A percentile compares a stretch with the other conserved stretches of the same genome.
Evolutionary conservation across 768 basidiomycete species (phyloP).

Genomic region (Mycena vitilis): DNA sequence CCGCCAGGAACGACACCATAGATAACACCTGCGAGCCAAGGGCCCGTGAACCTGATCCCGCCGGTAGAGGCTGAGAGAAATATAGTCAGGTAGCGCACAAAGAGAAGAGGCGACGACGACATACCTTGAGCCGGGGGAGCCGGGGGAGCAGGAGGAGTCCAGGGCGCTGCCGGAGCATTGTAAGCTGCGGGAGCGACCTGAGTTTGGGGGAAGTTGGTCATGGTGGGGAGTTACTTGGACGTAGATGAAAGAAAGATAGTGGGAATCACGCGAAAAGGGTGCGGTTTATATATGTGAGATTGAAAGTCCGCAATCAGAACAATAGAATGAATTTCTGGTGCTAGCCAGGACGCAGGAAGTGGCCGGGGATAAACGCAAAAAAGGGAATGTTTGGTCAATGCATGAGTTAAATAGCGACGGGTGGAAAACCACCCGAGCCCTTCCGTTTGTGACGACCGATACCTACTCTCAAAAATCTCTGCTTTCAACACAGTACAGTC

Average conservation of each 20-base stretch:
- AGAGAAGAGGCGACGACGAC: background rate
- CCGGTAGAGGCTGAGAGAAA: background rate
- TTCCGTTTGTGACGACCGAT: too few species aligned
- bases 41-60: background rate
- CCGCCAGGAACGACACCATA: background rate
- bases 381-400: too few species aligned
- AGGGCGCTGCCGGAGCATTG: too few species aligned
- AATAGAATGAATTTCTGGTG: background rate
- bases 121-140: background rate
- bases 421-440: too few species aligned
- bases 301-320: background rate
- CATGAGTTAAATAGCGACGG: too few species aligned
- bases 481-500: too few species aligned
- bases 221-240: background rate
- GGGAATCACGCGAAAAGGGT: background rate
- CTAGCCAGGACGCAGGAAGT: background rate
- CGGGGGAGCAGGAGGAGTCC: too few species aligned
- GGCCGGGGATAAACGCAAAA: background rate
- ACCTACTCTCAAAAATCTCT: too few species aligned
- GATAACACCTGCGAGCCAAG: background rate
- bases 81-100: too few species aligned
- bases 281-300: background rate
- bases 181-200: too few species aligned
- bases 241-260: background rate
- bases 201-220: background rate